Conservation (phyloP, 1,284 basidiomycete species). For the Rhodotorula sp. region DNA sequence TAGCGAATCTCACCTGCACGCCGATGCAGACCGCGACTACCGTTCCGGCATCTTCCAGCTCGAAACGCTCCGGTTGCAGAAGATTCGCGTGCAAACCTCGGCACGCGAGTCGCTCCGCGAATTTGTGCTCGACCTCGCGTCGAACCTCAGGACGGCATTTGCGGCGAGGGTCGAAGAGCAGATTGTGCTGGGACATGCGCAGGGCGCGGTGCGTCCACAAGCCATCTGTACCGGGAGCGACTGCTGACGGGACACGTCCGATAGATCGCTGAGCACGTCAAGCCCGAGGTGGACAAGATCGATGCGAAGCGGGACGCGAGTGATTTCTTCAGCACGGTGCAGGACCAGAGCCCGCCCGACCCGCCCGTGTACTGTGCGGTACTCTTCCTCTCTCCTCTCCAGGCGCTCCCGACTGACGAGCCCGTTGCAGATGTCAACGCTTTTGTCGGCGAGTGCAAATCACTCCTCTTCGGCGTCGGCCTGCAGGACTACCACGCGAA, state of each 20-base stretch:
- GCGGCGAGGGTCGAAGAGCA: conserved; percentile 27
- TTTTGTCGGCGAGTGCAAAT: conserved; percentile 78
- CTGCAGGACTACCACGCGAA: conserved; percentile 89
- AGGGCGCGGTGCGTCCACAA: conserved; percentile 11
- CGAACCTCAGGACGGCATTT: conserved; percentile 31
- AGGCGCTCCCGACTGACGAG: conserved; percentile 9
- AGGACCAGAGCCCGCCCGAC: conserved; percentile 56
- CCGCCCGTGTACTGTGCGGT: conserved; percentile 62
- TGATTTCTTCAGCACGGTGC: conserved; percentile 2
- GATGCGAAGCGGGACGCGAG: conserved; percentile 20
- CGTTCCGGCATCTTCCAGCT: conserved; percentile 87
- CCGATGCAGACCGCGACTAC: conserved; percentile 77
- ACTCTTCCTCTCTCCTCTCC: neutral
- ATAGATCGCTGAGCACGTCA: conserved; percentile 17
- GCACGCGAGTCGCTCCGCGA: conserved; percentile 34
- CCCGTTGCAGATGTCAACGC: conserved; percentile 70
- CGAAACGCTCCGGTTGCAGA: conserved; percentile 73
- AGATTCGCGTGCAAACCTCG: conserved; percentile 44
- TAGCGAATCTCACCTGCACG: conserved; percentile 11
- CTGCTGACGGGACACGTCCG: neutral
- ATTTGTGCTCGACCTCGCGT: conserved; percentile 33
- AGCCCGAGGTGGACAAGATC: conserved; percentile 15
- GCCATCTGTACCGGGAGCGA: neutral
- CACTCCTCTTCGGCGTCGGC: conserved; percentile 86
- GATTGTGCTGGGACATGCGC: conserved; percentile 9